Conservation (phyloP, 2,329 filamentous ascomycete genomes). For the Aspergillus quadrilineatus region DNA sequence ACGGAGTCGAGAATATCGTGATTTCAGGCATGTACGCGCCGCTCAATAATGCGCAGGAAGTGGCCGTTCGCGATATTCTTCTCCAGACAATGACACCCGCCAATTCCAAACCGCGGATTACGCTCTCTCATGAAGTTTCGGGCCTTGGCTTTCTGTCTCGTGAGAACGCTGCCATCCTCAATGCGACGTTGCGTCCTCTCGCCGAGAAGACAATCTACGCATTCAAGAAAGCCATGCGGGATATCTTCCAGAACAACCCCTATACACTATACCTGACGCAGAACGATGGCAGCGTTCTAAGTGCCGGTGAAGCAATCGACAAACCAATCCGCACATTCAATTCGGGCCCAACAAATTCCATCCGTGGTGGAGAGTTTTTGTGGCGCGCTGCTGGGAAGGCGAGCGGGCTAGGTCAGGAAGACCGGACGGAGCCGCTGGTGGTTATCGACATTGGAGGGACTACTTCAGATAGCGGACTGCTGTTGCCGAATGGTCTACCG, state of each 20-base stretch:
- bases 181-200: conserved; percentile 50
- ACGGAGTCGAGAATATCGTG: conserved; percentile 5
- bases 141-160: conserved; percentile 50
- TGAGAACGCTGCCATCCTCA: conserved; percentile 54
- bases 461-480: conserved; percentile 62
- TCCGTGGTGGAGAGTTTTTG: conserved; percentile 42
- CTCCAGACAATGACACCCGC: background rate
- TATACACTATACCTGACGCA: conserved; percentile 50
- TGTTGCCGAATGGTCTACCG: conserved; percentile 63
- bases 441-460: conserved; percentile 68
- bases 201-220: conserved; percentile 48
- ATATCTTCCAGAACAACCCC: conserved; percentile 42
- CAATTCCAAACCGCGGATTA: background rate
- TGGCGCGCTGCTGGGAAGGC: conserved; percentile 3
- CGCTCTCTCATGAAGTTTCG: conserved; percentile 37
- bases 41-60: conserved; percentile 3
- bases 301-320: conserved; percentile 46
- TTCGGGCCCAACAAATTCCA: conserved; percentile 55
- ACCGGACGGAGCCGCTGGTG: conserved; percentile 31
- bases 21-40: conserved; percentile 14
- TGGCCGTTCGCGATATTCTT: background rate
- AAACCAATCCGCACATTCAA: conserved; percentile 54
- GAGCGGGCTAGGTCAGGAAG: background rate
- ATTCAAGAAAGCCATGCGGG: conserved; percentile 48
- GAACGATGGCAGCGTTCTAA: conserved; percentile 53